Percentiles rank a stretch among this genome's conserved stretches.
These are phyloP conservation scores for Tulasnella sp. DNA, from an alignment of 768 basidiomycete genomes.

Conservation along the genomic window DNA sequence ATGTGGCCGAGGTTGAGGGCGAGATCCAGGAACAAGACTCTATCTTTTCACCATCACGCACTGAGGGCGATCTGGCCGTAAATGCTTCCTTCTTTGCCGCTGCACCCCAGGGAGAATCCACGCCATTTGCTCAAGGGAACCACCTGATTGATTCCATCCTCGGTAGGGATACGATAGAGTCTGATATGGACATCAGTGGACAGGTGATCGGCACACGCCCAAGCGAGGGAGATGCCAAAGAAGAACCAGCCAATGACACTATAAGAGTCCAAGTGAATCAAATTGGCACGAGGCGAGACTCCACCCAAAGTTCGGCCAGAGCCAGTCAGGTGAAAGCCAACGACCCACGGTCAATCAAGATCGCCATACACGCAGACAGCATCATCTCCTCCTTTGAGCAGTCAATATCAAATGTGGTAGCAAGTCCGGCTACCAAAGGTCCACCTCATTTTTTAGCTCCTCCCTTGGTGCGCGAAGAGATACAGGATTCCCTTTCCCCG, in stretches of 20 bases:
- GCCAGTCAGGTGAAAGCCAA: neutral
- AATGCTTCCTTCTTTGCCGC: neutral
- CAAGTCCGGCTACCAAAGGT: neutral
- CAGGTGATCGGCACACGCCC: too few relatives aligned
- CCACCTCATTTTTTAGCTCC: too few relatives aligned
- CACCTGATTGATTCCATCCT: too few relatives aligned
- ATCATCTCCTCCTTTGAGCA: conserved; percentile 3
- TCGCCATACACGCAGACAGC: neutral
- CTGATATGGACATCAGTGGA: too few relatives aligned
- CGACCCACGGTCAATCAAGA: neutral
- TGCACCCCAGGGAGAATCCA: neutral
- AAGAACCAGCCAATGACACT: neutral
- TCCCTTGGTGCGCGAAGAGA: too few relatives aligned
- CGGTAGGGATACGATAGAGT: too few relatives aligned
- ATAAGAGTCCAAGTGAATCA: neutral
- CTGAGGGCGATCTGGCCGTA: neutral
- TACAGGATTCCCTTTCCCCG: neutral
- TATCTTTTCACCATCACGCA: too few relatives aligned
- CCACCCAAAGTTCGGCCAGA: neutral
- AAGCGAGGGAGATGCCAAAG: neutral
- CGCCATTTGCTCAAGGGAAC: neutral
- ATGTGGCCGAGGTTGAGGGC: neutral
- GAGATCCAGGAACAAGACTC: too few relatives aligned
- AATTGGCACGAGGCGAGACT: neutral
- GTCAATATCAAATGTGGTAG: neutral